A percentile compares a stretch with the other conserved stretches of the same genome.
Evolutionary conservation across 371 early-diverging fungal genomes (phyloP).

Genomic region (Neoconidiobolus thromboides): DNA sequence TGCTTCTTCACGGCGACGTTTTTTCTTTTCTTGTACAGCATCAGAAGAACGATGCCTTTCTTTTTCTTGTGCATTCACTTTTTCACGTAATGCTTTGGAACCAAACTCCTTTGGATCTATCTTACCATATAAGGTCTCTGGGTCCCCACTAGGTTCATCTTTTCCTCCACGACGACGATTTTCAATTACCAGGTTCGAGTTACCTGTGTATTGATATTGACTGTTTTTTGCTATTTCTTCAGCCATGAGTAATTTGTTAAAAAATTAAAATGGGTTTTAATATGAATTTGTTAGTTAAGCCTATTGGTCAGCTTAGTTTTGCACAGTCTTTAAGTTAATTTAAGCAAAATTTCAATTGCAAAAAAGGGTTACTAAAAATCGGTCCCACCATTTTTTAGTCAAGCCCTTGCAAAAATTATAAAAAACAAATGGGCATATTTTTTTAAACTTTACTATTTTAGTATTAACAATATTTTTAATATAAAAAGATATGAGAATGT

Average conservation of each 20-base stretch:
- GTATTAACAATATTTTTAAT: no score
- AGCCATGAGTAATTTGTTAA: constrained; percentile 25
- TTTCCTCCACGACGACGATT: constrained; percentile 75
- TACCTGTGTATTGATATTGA: constrained; percentile 82
- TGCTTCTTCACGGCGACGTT: constrained; percentile 4
- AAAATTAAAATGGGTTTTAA: no score
- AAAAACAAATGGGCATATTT: no score
- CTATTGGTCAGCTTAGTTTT: no score
- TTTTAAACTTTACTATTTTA: no score
- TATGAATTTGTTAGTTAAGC: no score
- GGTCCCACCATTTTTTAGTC: no score
- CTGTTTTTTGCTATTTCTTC: constrained; percentile 50
- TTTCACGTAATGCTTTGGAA: constrained; percentile 46
- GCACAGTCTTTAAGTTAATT: no score
- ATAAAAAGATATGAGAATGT: no score
- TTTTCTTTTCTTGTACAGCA: constrained; percentile 25
- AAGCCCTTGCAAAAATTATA: no score
- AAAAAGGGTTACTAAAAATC: no score
- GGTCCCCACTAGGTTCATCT: constrained; percentile 91
- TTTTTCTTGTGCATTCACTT: constrained; percentile 41
- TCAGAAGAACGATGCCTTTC: constrained; percentile 21
- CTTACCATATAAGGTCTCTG: constrained; percentile 74
- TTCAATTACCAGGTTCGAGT: constrained; percentile 81
- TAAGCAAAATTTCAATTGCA: no score
- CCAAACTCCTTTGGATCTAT: constrained; percentile 78